Percentiles rank a stretch among this genome's conserved stretches.
These are phyloP conservation scores for Trypethelium eluteriae DNA, from an alignment of 495 filamentous ascomycete genomes.

Conservation along the genomic window DNA sequence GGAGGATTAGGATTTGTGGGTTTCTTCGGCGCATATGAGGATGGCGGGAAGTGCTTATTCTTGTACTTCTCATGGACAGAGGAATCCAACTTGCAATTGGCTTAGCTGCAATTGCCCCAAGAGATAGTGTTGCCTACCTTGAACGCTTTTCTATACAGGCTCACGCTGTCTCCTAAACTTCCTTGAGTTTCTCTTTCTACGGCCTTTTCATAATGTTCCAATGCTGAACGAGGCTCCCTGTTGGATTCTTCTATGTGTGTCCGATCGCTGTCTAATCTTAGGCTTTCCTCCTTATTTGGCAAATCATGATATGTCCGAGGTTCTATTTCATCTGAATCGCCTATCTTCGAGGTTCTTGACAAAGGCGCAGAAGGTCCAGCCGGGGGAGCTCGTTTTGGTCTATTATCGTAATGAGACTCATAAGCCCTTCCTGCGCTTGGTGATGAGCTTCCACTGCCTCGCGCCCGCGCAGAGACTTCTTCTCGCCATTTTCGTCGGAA, in stretches of 20 bases:
- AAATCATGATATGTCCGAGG: slow-evolving; percentile 42
- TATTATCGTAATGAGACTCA: not conserved
- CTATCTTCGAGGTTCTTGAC: slow-evolving; percentile 20
- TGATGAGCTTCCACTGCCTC: slow-evolving; percentile 14
- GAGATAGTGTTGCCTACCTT: slow-evolving; percentile 44
- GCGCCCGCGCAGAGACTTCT: slow-evolving; percentile 56
- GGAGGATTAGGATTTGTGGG: slow-evolving; percentile 46
- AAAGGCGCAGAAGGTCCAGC: slow-evolving; percentile 18
- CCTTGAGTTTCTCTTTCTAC: slow-evolving; percentile 81
- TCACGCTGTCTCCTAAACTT: slow-evolving; percentile 80
- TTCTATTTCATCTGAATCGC: slow-evolving; percentile 35
- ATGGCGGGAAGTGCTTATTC: slow-evolving; percentile 76
- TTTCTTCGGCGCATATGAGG: slow-evolving; percentile 49
- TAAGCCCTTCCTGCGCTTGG: not conserved
- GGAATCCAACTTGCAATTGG: slow-evolving; percentile 58
- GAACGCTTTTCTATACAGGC: slow-evolving; percentile 83
- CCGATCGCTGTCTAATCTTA: slow-evolving; percentile 38
- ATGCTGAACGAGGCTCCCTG: slow-evolving; percentile 61
- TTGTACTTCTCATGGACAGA: slow-evolving; percentile 77
- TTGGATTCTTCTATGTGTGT: slow-evolving; percentile 16
- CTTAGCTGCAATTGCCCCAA: slow-evolving; percentile 14
- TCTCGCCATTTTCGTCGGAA: slow-evolving; percentile 79
- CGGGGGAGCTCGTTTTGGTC: not conserved
- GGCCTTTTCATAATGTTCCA: slow-evolving; percentile 89
- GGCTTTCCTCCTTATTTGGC: slow-evolving; percentile 37